Evolutionary conservation across 352 stramenopile species (phyloP).

Genomic region (Globisporangium paroecandrum): DNA sequence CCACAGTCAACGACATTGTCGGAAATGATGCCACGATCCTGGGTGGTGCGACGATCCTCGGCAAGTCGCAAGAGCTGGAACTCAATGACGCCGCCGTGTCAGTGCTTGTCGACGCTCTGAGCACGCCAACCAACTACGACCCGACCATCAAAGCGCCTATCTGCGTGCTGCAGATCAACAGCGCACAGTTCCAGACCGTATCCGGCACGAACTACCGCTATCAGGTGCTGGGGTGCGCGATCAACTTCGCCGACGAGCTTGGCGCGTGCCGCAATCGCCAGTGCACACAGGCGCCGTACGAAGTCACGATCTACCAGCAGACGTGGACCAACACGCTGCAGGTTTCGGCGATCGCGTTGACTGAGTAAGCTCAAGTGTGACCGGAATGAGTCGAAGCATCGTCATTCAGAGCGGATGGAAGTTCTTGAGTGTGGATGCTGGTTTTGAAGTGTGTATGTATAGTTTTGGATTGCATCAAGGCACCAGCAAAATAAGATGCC

Average conservation of each 20-base stretch:
- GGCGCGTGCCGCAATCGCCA: conserved; percentile 40
- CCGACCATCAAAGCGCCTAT: conserved; percentile 27
- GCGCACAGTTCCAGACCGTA: conserved; percentile 38
- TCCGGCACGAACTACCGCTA: conserved; percentile 63
- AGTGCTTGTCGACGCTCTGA: conserved; percentile 33
- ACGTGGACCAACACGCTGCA: conserved; percentile 37
- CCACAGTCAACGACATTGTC: background rate
- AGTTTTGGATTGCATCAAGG: background rate
- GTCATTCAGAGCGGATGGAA: background rate
- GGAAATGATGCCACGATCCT: conserved; percentile 6
- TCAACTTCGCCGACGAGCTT: conserved; percentile 30
- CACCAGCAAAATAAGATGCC: background rate
- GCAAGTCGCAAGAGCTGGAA: conserved; percentile 6
- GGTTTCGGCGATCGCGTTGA: conserved; percentile 32
- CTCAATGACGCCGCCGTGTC: conserved; percentile 9
- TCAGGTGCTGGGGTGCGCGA: conserved; percentile 41
- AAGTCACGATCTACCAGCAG: conserved; percentile 37
- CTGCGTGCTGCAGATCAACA: conserved; percentile 39
- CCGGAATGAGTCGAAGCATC: background rate
- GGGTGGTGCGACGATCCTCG: conserved; percentile 3
- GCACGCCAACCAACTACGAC: conserved; percentile 30
- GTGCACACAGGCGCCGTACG: conserved; percentile 31
- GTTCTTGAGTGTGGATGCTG: background rate
- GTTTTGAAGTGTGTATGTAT: background rate
- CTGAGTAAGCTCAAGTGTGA: conserved; percentile 17